These are phyloP conservation scores for Hypoxylon sp. DNA, from an alignment of 2,329 filamentous ascomycete genomes.

Conservation along the genomic window DNA sequence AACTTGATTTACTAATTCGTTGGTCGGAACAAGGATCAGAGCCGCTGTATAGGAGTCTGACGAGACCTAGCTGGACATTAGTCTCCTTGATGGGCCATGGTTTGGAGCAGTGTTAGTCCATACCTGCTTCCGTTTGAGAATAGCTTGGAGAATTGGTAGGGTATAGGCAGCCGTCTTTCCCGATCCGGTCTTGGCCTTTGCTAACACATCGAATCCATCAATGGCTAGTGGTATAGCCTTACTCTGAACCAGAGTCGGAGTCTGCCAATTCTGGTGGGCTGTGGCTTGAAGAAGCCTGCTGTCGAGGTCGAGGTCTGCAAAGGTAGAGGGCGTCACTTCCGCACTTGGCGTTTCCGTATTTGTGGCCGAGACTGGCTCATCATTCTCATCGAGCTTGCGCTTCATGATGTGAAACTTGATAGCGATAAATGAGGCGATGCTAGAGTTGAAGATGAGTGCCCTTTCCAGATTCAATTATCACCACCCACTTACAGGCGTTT, in stretches of 20 bases:
- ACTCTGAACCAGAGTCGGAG: constrained; percentile 89
- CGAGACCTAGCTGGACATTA: constrained; percentile 60
- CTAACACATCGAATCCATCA: constrained; percentile 89
- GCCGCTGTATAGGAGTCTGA: constrained; percentile 73
- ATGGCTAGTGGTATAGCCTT: constrained; percentile 90
- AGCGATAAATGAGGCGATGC: not conserved
- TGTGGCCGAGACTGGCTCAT: constrained; percentile 62
- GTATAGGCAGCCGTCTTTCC: constrained; percentile 98
- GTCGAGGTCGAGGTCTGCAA: constrained; percentile 85
- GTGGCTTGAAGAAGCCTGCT: constrained; percentile 88
- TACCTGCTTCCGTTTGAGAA: constrained; percentile 83
- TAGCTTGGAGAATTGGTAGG: constrained; percentile 87
- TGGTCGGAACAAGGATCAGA: constrained; percentile 94
- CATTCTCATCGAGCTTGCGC: constrained; percentile 72
- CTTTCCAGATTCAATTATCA: not conserved
- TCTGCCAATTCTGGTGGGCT: constrained; percentile 84
- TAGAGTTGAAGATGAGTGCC: constrained; percentile 4
- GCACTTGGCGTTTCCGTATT: constrained; percentile 49
- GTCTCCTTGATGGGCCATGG: not conserved
- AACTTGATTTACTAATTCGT: constrained; percentile 94
- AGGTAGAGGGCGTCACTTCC: constrained; percentile 63
- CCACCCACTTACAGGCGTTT: not conserved
- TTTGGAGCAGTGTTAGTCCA: constrained; percentile 36
- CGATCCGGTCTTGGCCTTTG: constrained; percentile 93
- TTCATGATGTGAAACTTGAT: constrained; percentile 64